These are phyloP conservation scores for Acanthamoeba culbertsoni DNA, from an alignment of 208 protist species.

Conservation along the genomic window DNA sequence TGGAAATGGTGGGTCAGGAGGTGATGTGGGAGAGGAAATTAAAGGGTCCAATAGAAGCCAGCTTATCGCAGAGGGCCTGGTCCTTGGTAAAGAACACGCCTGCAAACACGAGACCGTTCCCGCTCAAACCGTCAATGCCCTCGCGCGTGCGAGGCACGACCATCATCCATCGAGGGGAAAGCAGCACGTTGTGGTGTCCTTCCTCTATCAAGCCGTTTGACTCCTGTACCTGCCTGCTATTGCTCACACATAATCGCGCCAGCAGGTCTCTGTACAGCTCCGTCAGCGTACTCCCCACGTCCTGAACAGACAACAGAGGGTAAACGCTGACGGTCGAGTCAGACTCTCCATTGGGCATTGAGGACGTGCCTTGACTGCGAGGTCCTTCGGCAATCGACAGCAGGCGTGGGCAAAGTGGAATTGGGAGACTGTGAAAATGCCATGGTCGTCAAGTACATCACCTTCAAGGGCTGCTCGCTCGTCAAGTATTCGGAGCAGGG, in stretches of 20 bases:
- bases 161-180: not conserved
- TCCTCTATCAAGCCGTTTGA: not conserved
- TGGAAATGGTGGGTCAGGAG: not conserved
- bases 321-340: too few relatives aligned
- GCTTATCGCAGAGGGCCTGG: not conserved
- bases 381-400: not conserved
- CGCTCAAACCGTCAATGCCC: not conserved
- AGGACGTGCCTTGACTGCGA: not conserved
- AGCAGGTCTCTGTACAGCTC: not conserved
- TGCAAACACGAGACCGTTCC: not conserved
- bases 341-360: too few relatives aligned
- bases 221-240: not conserved
- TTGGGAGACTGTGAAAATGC: not conserved
- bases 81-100: conserved; percentile 26
- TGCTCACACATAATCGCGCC: not conserved
- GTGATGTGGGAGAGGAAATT: not conserved
- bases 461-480: not conserved
- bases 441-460: not conserved
- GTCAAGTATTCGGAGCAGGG: not conserved
- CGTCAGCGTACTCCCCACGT: not conserved
- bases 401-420: not conserved
- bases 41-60: not conserved
- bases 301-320: too few relatives aligned
- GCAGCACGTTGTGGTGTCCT: conserved; percentile 28
- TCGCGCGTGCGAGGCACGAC: conserved; percentile 12